Evolutionary conservation across 768 basidiomycete genomes (phyloP).

Genomic region (Lyophyllum atratum): DNA sequence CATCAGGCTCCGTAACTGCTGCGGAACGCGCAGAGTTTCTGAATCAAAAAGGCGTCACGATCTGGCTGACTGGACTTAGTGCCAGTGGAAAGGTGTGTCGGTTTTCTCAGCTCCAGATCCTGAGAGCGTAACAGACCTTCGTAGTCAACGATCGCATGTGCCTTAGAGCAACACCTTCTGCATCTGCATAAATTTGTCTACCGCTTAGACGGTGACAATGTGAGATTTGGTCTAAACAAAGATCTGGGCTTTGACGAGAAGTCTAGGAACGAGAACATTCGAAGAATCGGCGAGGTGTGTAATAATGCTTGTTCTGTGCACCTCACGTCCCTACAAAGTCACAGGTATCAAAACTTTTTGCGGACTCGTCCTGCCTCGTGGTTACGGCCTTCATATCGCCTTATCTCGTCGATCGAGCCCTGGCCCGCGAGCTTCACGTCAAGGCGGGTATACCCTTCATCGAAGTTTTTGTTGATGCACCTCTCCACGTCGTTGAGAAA

Average conservation of each 20-base stretch:
- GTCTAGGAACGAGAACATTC: slow-evolving; percentile 93
- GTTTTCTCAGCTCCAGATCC: neutral
- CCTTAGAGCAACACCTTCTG: slow-evolving; percentile 92
- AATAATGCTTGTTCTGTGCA: neutral
- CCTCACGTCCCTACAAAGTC: slow-evolving; percentile 3
- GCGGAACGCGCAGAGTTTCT: slow-evolving; percentile 69
- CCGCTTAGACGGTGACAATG: slow-evolving; percentile 94
- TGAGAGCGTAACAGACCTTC: neutral
- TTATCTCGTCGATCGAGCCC: slow-evolving; percentile 83
- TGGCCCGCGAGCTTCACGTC: slow-evolving; percentile 83
- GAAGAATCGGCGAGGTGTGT: slow-evolving; percentile 90
- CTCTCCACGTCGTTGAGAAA: slow-evolving; percentile 82
- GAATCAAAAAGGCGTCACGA: slow-evolving; percentile 83
- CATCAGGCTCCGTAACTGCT: slow-evolving; percentile 69
- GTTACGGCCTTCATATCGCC: slow-evolving; percentile 99
- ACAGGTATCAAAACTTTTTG: slow-evolving; percentile 95
- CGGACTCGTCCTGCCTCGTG: slow-evolving; percentile 82
- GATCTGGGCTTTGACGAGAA: slow-evolving; percentile 93
- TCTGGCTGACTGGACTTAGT: slow-evolving; percentile 97
- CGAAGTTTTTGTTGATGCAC: slow-evolving; percentile 95
- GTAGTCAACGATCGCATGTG: slow-evolving; percentile 96
- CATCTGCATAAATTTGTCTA: slow-evolving; percentile 86
- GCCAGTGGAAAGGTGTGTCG: slow-evolving; percentile 85
- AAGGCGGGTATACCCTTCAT: slow-evolving; percentile 77
- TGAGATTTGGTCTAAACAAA: slow-evolving; percentile 95